These are phyloP conservation scores for Hypocreales sp. DNA, from an alignment of 2,329 filamentous ascomycete genomes.

Conservation along the genomic window DNA sequence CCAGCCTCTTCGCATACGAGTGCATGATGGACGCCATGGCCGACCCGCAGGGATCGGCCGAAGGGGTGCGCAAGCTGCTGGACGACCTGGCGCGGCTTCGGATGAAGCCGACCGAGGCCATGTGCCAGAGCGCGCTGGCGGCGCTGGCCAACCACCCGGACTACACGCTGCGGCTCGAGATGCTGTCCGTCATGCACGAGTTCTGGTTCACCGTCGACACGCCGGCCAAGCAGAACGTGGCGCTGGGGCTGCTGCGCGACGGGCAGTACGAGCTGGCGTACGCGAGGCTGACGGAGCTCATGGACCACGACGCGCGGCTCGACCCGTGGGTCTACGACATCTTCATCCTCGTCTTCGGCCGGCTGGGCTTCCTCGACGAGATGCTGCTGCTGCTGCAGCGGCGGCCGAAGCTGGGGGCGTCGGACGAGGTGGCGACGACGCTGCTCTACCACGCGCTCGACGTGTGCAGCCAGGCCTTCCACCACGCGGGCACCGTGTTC, in stretches of 20 bases:
- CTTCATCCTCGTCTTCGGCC: slow-evolving; percentile 57
- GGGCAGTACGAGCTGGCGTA: slow-evolving; percentile 71
- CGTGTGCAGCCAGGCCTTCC: slow-evolving; percentile 46
- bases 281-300: slow-evolving; percentile 51
- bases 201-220: slow-evolving; percentile 41
- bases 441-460: slow-evolving; percentile 65
- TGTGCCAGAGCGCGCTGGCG: slow-evolving; percentile 59
- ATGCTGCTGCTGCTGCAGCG: slow-evolving; percentile 52
- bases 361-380: slow-evolving; percentile 61
- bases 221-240: slow-evolving; percentile 51
- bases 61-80: slow-evolving; percentile 46
- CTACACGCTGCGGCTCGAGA: slow-evolving; percentile 55
- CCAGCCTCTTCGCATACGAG: slow-evolving; percentile 51
- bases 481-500: slow-evolving; percentile 48
- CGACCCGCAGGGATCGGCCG: slow-evolving; percentile 50
- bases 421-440: slow-evolving; percentile 24
- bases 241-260: slow-evolving; percentile 64
- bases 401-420: slow-evolving; percentile 22
- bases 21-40: slow-evolving; percentile 60
- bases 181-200: slow-evolving; percentile 59
- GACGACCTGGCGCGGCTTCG: slow-evolving; percentile 51
- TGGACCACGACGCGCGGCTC: slow-evolving; percentile 35
- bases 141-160: slow-evolving; percentile 74
- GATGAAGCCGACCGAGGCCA: slow-evolving; percentile 46
- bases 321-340: slow-evolving; percentile 66